Evolutionary conservation across 2,329 filamentous ascomycete species (phyloP).

Genomic region (Knufia petricola): DNA sequence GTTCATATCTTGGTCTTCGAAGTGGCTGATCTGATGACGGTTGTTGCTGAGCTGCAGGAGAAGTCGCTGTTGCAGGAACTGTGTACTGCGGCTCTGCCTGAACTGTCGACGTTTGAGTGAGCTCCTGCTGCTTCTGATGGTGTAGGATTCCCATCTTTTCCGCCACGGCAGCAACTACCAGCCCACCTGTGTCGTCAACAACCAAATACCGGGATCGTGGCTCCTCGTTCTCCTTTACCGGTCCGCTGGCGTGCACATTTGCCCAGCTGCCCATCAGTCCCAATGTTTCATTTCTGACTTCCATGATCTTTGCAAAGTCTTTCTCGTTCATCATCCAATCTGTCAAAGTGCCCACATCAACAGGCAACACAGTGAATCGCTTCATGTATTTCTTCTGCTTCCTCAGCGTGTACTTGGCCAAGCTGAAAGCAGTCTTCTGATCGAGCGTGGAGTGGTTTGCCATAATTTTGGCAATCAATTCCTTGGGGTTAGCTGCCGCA

Average conservation of each 20-base stretch:
- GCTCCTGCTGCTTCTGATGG: conserved; percentile 22
- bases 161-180: conserved; percentile 73
- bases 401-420: conserved; percentile 90
- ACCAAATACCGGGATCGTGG: conserved; percentile 59
- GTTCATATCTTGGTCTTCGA: conserved; percentile 20
- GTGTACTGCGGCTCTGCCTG: conserved; percentile 1
- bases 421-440: conserved; percentile 85
- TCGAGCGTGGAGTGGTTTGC: conserved; percentile 81
- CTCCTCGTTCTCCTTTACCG: conserved; percentile 14
- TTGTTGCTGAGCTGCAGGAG: conserved; percentile 17
- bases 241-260: conserved; percentile 63
- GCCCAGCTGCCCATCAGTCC: conserved; percentile 79
- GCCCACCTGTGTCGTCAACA: conserved; percentile 76
- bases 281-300: conserved; percentile 74
- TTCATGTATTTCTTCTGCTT: conserved; percentile 92
- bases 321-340: conserved; percentile 72
- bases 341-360: conserved; percentile 67
- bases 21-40: conserved; percentile 25
- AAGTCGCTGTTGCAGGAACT: not conserved
- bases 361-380: conserved; percentile 72
- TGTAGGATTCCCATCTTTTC: conserved; percentile 81
- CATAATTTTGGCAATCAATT: conserved; percentile 86
- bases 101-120: not conserved
- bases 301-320: conserved; percentile 71
- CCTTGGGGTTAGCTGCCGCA: conserved; percentile 68